phyloP scores from a whole-genome alignment of 2,329 filamentous ascomycete genomes.

The Neonectria neomacrospora region DNA sequence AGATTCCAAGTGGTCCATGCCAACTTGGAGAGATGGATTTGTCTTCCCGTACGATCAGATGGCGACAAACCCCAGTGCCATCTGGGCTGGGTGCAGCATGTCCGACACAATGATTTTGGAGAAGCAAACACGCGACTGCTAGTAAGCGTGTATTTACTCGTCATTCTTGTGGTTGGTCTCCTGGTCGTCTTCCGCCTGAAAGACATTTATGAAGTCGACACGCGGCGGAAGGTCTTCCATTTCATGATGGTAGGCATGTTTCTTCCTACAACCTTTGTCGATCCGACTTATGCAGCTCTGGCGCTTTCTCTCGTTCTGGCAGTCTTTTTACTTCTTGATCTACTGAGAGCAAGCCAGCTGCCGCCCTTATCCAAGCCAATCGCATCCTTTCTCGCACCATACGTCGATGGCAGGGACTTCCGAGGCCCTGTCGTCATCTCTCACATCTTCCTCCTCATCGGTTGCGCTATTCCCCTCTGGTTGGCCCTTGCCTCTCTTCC shows the following conservation, averaged over 20 bases:
- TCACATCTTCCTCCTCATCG: slow-evolving; percentile 94
- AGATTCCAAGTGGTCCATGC: slow-evolving; percentile 76
- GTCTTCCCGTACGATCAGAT: slow-evolving; percentile 65
- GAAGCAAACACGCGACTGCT: slow-evolving; percentile 84
- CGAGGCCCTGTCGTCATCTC: slow-evolving; percentile 94
- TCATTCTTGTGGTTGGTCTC: slow-evolving; percentile 77
- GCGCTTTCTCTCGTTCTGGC: slow-evolving; percentile 83
- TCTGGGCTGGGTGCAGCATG: slow-evolving; percentile 70
- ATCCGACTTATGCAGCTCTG: slow-evolving; percentile 84
- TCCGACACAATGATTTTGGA: slow-evolving; percentile 74
- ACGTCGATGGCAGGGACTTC: slow-evolving; percentile 93
- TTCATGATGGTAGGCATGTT: slow-evolving; percentile 99
- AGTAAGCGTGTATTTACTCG: slow-evolving; percentile 78
- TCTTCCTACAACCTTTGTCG: slow-evolving; percentile 84
- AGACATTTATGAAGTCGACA: slow-evolving; percentile 88
- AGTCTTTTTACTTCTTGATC: slow-evolving; percentile 87
- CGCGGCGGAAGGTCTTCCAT: slow-evolving; percentile 95
- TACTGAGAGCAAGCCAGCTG: slow-evolving; percentile 89
- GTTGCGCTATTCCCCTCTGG: slow-evolving; percentile 95
- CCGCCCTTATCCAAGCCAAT: slow-evolving; percentile 89
- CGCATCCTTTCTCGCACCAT: slow-evolving; percentile 88
- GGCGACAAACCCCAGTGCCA: slow-evolving; percentile 53
- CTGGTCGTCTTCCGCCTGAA: slow-evolving; percentile 79
- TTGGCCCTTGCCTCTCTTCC: slow-evolving; percentile 78
- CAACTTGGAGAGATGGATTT: slow-evolving; percentile 80